A percentile compares a stretch with the other conserved stretches of the same genome.
Evolutionary conservation across 306 rosid species (phyloP).

Genomic region (Vigna hirtella): DNA sequence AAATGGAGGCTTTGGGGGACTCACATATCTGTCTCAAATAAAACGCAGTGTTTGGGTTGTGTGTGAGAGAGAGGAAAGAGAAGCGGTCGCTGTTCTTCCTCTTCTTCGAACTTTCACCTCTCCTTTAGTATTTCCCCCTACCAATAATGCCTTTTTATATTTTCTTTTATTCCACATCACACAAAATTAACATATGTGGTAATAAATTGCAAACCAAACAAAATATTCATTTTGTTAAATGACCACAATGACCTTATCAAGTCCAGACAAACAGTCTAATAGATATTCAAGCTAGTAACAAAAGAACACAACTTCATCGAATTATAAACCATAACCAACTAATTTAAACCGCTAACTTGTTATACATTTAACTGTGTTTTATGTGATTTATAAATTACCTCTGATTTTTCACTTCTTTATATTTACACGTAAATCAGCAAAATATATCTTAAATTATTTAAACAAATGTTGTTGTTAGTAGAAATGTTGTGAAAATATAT

Average conservation of each 20-base stretch:
- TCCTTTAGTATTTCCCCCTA: conserved; percentile 50
- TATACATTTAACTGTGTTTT: not conserved
- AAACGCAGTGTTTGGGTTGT: conserved; percentile 42
- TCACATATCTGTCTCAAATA: conserved; percentile 71
- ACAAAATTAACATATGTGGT: conserved; percentile 20
- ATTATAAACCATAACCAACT: not conserved
- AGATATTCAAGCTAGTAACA: not conserved
- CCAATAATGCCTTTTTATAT: conserved; percentile 56
- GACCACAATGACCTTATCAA: conserved; percentile 43
- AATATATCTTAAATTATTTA: no score
- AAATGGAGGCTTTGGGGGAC: conserved; percentile 59
- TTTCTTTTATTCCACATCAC: conserved; percentile 44
- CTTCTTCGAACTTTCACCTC: conserved; percentile 44
- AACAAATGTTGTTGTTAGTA: no score
- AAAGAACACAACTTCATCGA: not conserved
- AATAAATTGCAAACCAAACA: conserved; percentile 13
- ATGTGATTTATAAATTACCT: not conserved
- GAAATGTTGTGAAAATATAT: not conserved
- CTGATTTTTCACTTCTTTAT: not conserved
- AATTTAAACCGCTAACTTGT: not conserved
- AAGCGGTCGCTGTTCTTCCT: conserved; percentile 70
- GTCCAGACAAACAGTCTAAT: not conserved
- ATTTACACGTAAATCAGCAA: not conserved
- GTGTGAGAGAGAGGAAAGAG: conserved; percentile 48
- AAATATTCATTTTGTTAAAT: conserved; percentile 35